These are phyloP conservation scores for Fusarium camptoceras DNA, from an alignment of 2,329 filamentous ascomycete species.

Conservation along the genomic window DNA sequence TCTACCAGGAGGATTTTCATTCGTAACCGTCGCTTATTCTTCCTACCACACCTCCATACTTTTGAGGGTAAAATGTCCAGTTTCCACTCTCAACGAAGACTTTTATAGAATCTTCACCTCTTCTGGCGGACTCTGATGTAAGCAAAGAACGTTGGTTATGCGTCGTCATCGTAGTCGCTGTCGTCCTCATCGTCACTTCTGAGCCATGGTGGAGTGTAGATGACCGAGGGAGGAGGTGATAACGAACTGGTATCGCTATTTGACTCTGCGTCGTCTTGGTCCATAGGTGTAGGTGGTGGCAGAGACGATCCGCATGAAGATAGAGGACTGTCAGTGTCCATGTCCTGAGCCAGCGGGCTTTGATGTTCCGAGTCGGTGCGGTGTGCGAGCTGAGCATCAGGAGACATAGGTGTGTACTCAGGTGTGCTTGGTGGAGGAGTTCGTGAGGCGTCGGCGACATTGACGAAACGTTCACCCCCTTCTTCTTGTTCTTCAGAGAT, in stretches of 20 bases:
- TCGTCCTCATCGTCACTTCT: neutral
- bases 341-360: neutral
- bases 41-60: too few relatives aligned
- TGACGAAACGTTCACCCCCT: neutral
- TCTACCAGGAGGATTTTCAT: neutral
- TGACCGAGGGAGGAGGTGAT: slow-evolving; percentile 30
- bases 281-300: neutral
- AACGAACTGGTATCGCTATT: slow-evolving; percentile 15
- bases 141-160: neutral
- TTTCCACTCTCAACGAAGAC: neutral
- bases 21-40: neutral
- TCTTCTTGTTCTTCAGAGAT: slow-evolving; percentile 1
- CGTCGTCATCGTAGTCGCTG: neutral
- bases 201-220: slow-evolving; percentile 35
- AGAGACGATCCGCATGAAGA: slow-evolving; percentile 3
- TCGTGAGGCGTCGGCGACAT: neutral
- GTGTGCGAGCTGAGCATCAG: neutral
- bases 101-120: neutral
- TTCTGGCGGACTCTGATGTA: neutral
- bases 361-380: neutral
- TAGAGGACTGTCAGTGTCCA: neutral
- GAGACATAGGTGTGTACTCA: neutral
- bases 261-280: neutral
- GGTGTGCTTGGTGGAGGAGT: neutral
- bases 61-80: neutral